Evolutionary conservation across 169 alveolate genomes (phyloP).

Genomic region (Plasmodium knowlesi): DNA sequence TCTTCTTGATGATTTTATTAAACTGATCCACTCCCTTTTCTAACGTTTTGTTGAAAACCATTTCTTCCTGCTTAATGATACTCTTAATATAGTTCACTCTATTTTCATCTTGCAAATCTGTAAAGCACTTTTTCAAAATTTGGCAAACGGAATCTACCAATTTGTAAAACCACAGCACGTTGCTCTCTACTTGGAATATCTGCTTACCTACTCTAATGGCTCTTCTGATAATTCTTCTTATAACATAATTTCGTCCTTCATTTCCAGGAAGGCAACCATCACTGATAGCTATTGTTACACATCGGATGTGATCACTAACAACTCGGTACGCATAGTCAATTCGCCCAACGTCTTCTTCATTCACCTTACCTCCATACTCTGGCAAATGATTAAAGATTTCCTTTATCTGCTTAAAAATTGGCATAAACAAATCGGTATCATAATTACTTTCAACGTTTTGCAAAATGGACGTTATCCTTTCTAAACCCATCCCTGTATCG

Average conservation of each 20-base stretch:
- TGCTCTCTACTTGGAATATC: slow-evolving; percentile 78
- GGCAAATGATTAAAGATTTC: slow-evolving; percentile 83
- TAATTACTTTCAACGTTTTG: slow-evolving; percentile 91
- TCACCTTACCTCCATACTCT: slow-evolving; percentile 89
- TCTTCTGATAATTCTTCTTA: slow-evolving; percentile 92
- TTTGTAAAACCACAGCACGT: slow-evolving; percentile 89
- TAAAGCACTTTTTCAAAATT: slow-evolving; percentile 85
- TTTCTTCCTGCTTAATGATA: slow-evolving; percentile 89
- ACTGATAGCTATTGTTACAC: slow-evolving; percentile 92
- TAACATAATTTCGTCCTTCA: slow-evolving; percentile 94
- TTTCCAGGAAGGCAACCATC: slow-evolving; percentile 95
- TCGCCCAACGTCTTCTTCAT: slow-evolving; percentile 83
- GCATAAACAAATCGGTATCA: slow-evolving; percentile 93
- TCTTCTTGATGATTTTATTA: slow-evolving; percentile 76
- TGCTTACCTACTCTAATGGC: slow-evolving; percentile 92
- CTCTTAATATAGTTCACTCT: slow-evolving; percentile 85
- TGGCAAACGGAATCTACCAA: slow-evolving; percentile 88
- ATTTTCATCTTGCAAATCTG: slow-evolving; percentile 87
- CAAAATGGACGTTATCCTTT: slow-evolving; percentile 92
- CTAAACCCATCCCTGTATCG: slow-evolving; percentile 97
- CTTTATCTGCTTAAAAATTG: slow-evolving; percentile 87
- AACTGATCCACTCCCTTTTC: slow-evolving; percentile 90
- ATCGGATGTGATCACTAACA: slow-evolving; percentile 94
- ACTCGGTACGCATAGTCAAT: slow-evolving; percentile 95
- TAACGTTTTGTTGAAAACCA: slow-evolving; percentile 88